phyloP scores from a whole-genome alignment of 441 rosid species.

The Populus hybrid region DNA sequence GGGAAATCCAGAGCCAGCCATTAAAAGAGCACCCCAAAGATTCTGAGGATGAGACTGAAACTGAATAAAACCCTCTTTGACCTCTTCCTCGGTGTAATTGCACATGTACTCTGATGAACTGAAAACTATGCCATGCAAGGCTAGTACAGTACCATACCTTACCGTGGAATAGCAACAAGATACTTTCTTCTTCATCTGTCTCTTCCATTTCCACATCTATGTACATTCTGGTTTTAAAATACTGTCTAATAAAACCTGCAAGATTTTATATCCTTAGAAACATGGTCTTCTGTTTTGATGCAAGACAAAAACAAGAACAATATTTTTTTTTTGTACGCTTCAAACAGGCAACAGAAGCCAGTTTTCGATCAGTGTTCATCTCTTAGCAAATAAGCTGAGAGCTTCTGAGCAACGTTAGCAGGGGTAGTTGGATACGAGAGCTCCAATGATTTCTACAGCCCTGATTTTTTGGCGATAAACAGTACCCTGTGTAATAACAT shows the following conservation, averaged over 20 bases:
- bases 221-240: background rate
- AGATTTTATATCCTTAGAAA: background rate
- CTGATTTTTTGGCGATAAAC: background rate
- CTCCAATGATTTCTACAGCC: background rate
- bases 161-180: background rate
- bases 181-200: background rate
- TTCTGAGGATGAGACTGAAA: slow-evolving; percentile 38
- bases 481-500: background rate
- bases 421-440: too few species aligned
- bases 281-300: background rate
- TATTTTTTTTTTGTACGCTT: background rate
- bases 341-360: background rate
- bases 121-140: background rate
- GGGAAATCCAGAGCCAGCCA: slow-evolving; percentile 50
- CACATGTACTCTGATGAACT: background rate
- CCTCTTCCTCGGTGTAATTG: background rate
- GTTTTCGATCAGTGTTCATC: background rate
- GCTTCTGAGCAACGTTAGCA: background rate
- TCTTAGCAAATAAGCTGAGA: background rate
- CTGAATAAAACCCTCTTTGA: slow-evolving; percentile 14
- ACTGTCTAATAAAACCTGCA: background rate
- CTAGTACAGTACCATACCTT: background rate
- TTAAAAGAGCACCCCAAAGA: slow-evolving; percentile 68
- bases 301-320: background rate
- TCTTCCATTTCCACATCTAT: background rate